Conservation (phyloP, 345 rosid genomes). For the Eucalyptus dawsonii region DNA sequence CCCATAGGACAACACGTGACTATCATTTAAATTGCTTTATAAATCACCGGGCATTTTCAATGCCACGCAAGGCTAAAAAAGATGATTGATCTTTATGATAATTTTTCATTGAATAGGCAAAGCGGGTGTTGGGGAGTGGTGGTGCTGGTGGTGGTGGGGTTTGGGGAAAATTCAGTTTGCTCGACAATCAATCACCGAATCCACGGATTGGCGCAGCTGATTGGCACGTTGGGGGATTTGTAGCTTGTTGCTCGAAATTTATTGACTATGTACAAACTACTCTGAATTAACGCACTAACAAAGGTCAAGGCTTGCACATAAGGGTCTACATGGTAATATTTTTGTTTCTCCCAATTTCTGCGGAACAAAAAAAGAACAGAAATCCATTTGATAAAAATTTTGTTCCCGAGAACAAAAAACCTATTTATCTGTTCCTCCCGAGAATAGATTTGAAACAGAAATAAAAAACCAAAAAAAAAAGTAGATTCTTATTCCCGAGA, state of each 20-base stretch:
- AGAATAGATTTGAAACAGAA: too few species aligned
- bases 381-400: too few species aligned
- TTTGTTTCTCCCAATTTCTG: too few species aligned
- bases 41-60: not conserved
- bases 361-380: too few species aligned
- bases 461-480: rapidly evolving
- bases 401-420: too few species aligned
- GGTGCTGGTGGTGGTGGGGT: too few species aligned
- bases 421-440: too few species aligned
- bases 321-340: too few species aligned
- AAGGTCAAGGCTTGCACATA: not conserved
- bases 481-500: too few species aligned
- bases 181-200: not conserved
- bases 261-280: not conserved
- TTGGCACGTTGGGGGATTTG: not conserved
- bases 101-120: not conserved
- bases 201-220: not conserved
- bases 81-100: not conserved
- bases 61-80: not conserved
- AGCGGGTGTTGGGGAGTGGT: not conserved
- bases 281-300: not conserved
- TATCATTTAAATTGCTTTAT: not conserved
- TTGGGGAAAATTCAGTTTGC: not conserved
- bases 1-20: not conserved
- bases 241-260: not conserved